phyloP scores from a whole-genome alignment of 345 rosid species.

The Citrus inodora region DNA sequence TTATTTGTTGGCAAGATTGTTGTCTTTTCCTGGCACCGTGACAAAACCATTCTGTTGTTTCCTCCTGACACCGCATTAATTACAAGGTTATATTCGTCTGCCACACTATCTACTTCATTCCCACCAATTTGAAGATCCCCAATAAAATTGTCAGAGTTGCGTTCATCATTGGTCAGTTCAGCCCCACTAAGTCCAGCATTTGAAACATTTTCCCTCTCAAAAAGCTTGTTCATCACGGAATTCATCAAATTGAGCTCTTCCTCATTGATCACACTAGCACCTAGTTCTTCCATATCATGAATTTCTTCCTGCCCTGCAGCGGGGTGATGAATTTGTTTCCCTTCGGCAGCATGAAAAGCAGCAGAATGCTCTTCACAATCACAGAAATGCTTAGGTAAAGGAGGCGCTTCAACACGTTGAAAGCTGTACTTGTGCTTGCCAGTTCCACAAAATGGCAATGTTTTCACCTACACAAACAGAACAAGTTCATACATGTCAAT shows the following conservation, averaged over 20 bases:
- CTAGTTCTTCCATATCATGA: slow-evolving; percentile 28
- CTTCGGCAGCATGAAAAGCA: slow-evolving; percentile 21
- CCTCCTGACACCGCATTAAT: slow-evolving; percentile 33
- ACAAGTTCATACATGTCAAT: not conserved
- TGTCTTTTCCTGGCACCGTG: slow-evolving; percentile 4
- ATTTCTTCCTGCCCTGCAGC: slow-evolving; percentile 26
- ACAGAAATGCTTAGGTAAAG: slow-evolving; percentile 66
- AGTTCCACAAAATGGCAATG: slow-evolving; percentile 67
- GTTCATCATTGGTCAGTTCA: slow-evolving; percentile 23
- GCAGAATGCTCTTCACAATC: slow-evolving; percentile 82
- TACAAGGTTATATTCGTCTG: slow-evolving; percentile 38
- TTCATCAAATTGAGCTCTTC: slow-evolving; percentile 68
- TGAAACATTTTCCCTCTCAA: slow-evolving; percentile 40
- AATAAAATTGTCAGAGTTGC: slow-evolving; percentile 14
- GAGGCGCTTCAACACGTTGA: slow-evolving; percentile 52
- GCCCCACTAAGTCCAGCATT: not conserved
- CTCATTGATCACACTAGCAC: slow-evolving; percentile 35
- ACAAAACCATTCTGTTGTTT: slow-evolving; percentile 6
- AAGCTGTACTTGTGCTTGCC: slow-evolving; percentile 93
- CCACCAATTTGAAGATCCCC: slow-evolving; percentile 26
- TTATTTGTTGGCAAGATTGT: slow-evolving; percentile 2
- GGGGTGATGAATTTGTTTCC: slow-evolving; percentile 19
- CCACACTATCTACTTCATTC: slow-evolving; percentile 11
- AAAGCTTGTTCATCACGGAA: slow-evolving; percentile 71
- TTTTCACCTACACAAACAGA: slow-evolving; percentile 50